These are phyloP conservation scores for Niebla homalea DNA, from an alignment of 495 filamentous ascomycete species.

Conservation along the genomic window DNA sequence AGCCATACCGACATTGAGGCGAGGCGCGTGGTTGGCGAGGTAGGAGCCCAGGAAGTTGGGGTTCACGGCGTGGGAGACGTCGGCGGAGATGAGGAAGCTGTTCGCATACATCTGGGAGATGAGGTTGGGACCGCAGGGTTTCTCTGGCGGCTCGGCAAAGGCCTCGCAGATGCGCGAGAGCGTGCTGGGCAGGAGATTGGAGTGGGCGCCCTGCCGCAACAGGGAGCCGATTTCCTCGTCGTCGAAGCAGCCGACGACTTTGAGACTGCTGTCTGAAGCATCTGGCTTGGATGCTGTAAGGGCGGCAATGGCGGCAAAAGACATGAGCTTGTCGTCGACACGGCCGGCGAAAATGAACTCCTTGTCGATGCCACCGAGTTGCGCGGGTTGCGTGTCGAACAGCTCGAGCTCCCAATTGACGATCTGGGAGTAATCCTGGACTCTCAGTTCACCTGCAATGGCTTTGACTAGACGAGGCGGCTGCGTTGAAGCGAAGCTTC, in stretches of 20 bases:
- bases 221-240: slow-evolving; percentile 90
- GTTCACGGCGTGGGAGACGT: slow-evolving; percentile 90
- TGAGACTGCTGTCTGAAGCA: slow-evolving; percentile 43
- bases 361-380: slow-evolving; percentile 72
- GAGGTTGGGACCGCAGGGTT: slow-evolving; percentile 47
- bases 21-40: slow-evolving; percentile 70
- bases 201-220: slow-evolving; percentile 76
- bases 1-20: slow-evolving; percentile 80
- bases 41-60: slow-evolving; percentile 79
- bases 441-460: slow-evolving; percentile 59
- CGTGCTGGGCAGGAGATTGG: slow-evolving; percentile 70
- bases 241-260: slow-evolving; percentile 83
- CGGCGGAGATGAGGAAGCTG: slow-evolving; percentile 83
- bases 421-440: slow-evolving; percentile 43
- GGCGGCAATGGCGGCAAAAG: slow-evolving; percentile 78
- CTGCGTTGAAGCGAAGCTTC: slow-evolving; percentile 66
- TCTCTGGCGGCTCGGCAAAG: slow-evolving; percentile 30
- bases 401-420: slow-evolving; percentile 97
- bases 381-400: slow-evolving; percentile 78
- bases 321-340: slow-evolving; percentile 95
- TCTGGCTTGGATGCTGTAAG: slow-evolving; percentile 48
- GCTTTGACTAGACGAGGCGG: slow-evolving; percentile 71
- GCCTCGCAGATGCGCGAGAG: slow-evolving; percentile 71
- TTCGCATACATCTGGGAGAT: slow-evolving; percentile 78
- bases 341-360: slow-evolving; percentile 92